These are phyloP conservation scores for Ophiosphaerella korrae DNA, from an alignment of 2,329 filamentous ascomycete genomes.

Conservation along the genomic window DNA sequence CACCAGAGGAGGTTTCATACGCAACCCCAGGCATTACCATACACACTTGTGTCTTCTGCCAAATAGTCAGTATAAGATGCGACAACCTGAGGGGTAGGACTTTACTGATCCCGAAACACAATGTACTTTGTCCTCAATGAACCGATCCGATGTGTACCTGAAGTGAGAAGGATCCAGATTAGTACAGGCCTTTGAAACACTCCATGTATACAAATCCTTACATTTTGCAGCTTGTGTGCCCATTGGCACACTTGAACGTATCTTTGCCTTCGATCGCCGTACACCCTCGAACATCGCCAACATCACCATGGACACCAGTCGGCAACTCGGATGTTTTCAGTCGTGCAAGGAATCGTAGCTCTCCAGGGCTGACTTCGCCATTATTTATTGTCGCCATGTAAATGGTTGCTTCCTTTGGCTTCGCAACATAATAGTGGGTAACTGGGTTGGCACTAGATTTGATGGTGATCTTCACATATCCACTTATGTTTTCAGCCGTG, in stretches of 20 bases:
- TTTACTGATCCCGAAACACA: conserved; percentile 28
- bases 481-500: conserved; percentile 28
- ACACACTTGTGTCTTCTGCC: conserved; percentile 24
- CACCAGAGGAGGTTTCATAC: conserved; percentile 27
- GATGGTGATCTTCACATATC: conserved; percentile 29
- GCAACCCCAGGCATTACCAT: conserved; percentile 32
- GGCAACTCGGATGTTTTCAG: conserved; percentile 17
- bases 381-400: conserved; percentile 33
- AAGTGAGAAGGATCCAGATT: too few relatives aligned
- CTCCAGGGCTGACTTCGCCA: conserved; percentile 30
- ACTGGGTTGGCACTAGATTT: conserved; percentile 21
- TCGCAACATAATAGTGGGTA: conserved; percentile 31
- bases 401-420: conserved; percentile 23
- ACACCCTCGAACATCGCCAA: conserved; percentile 25
- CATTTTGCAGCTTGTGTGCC: conserved; percentile 28
- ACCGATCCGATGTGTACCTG: conserved; percentile 21
- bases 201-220: not conserved
- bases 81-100: not conserved
- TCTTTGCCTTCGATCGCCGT: conserved; percentile 30
- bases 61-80: not conserved
- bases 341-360: conserved; percentile 13
- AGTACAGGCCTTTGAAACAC: too few relatives aligned
- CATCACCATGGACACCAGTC: conserved; percentile 27
- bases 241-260: conserved; percentile 27
- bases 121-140: conserved; percentile 30